phyloP scores from a whole-genome alignment of 1,139 yeast genomes.

The Hemisphaericaspora xylanilytica region DNA sequence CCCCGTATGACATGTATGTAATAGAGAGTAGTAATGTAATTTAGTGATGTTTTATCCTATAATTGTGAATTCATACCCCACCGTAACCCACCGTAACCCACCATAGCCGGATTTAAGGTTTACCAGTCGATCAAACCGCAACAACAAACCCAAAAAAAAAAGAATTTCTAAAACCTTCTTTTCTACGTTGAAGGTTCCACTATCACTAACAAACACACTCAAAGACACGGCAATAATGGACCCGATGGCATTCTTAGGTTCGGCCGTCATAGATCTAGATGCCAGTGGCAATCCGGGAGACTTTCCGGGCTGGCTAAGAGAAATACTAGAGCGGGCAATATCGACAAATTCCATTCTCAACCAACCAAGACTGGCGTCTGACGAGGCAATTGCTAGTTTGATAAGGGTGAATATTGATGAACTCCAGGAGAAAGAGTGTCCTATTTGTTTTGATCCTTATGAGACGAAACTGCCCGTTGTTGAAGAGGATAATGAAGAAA shows the following conservation, averaged over 20 bases:
- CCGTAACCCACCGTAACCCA: too few relatives aligned
- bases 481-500: constrained; percentile 1
- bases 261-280: constrained; percentile 29
- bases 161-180: too few relatives aligned
- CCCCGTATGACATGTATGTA: not conserved
- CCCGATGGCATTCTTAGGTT: constrained; percentile 16
- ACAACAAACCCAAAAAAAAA: too few relatives aligned
- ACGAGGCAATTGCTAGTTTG: constrained; percentile 40
- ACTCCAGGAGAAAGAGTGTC: constrained; percentile 32
- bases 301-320: constrained; percentile 41
- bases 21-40: too few relatives aligned
- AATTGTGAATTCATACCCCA: too few relatives aligned
- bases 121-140: too few relatives aligned
- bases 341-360: constrained; percentile 25
- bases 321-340: constrained; percentile 37
- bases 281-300: constrained; percentile 20
- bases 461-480: constrained; percentile 13
- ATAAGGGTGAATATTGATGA: constrained; percentile 22
- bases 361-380: constrained; percentile 35
- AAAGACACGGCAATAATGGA: constrained; percentile 19
- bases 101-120: too few relatives aligned
- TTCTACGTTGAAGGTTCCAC: not conserved
- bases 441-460: constrained; percentile 44
- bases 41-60: too few relatives aligned
- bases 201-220: not conserved